Evolutionary conservation across 1,139 yeast genomes (phyloP), one percentile per base, ranked within the genome.

Genomic region (Nakaseomyces glabratus): DNA sequence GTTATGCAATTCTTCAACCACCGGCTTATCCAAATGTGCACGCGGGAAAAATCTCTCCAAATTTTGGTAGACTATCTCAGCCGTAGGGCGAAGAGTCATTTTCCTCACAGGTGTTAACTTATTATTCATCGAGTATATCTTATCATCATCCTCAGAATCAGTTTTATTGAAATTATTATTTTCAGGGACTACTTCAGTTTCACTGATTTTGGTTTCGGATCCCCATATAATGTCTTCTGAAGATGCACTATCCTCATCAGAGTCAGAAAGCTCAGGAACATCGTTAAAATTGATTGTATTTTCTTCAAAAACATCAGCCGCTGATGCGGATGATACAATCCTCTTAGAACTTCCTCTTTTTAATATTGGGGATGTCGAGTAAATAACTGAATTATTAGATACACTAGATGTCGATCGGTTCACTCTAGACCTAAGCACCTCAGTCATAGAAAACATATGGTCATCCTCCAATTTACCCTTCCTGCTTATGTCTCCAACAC

Each of bases 1-100:
- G 0, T 86, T 77, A 3, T 71, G 60, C 1, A 61, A 60, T 33
- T 82, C 88, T 51, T 84, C 90, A 23, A 88, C 73, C 24, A 90
- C 85, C 1, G 97, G 95, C 49, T 82, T 82, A 54, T 93, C 98
- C 42, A 93, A 69, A 59, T 90, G 90, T 0, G 97, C 79, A 47
- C 82, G 71, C 0, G 98, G 98, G 65, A 93, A 93, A 56, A 84
- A 93, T 50, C 74, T 73, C 49, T 90, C 98, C 47, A 93, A 69
- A 51, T 93, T 86, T 39, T 86, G 85, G 53, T 86, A 90, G 24
- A 93, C 80, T 33, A 82, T 93, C 51, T 90, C 97, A 1, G 95
- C 81, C 0, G 98, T 88, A 2, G 99, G 99, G 53, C 98, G 74
- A 5, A 90, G 79, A 8, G 78, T 73, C 75, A 65, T 62, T 43